A percentile compares a stretch with the other conserved stretches of the same genome.
Conservation (phyloP, 208 protist species). For the Porcisia deanei region DNA sequence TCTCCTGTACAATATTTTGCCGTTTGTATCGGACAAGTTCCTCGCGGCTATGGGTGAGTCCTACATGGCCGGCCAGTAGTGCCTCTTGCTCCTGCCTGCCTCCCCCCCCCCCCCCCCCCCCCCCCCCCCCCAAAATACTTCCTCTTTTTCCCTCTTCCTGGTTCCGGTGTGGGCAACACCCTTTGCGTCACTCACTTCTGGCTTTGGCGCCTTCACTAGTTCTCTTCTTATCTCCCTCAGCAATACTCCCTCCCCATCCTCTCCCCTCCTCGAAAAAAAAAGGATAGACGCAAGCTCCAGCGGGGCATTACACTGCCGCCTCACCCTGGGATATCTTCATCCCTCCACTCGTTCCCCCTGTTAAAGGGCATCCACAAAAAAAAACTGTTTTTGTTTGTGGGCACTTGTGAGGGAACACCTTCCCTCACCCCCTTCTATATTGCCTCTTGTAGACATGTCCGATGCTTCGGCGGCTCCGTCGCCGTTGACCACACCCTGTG, state of each 20-base stretch:
- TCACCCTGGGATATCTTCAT: too few species aligned
- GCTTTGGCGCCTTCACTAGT: background rate
- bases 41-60: constrained; percentile 37
- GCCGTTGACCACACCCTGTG: background rate
- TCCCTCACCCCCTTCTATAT: background rate
- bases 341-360: too few species aligned
- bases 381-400: background rate
- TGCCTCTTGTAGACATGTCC: constrained; percentile 6
- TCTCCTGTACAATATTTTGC: constrained; percentile 74
- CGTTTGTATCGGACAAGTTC: constrained; percentile 57
- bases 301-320: too few species aligned
- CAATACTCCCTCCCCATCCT: background rate
- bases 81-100: background rate
- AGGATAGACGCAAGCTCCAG: background rate
- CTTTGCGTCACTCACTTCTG: background rate
- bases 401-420: background rate
- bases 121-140: background rate
- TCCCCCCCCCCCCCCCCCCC: background rate
- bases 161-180: too few species aligned
- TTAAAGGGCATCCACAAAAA: too few species aligned
- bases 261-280: background rate
- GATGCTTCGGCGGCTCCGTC: background rate
- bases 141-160: background rate
- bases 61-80: constrained; percentile 2
- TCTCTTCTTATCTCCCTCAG: background rate